A percentile compares a stretch with the other conserved stretches of the same genome.
Conservation (phyloP, 2,329 filamentous ascomycete species). For the Drechslerella dactyloides region DNA sequence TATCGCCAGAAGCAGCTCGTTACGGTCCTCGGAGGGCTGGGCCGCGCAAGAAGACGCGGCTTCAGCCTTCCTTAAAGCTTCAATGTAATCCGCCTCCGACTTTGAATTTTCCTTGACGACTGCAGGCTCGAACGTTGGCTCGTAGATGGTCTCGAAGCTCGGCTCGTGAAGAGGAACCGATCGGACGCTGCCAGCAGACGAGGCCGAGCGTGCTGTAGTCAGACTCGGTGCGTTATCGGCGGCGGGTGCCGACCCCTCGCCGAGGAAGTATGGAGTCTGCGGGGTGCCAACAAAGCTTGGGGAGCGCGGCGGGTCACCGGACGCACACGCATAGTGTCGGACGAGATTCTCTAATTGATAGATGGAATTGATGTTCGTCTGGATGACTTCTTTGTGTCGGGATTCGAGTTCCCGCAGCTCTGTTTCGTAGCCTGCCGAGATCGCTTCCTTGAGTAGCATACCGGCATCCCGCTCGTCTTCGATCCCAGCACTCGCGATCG, state of each 20-base stretch:
- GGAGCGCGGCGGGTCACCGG: conserved; percentile 39
- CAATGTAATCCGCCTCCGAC: conserved; percentile 42
- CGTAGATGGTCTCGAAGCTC: conserved; percentile 44
- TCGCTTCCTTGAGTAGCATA: conserved; percentile 38
- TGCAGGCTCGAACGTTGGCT: conserved; percentile 35
- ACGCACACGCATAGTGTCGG: conserved; percentile 29
- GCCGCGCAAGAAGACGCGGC: conserved; percentile 8
- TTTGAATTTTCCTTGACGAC: conserved; percentile 24
- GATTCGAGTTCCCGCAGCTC: conserved; percentile 46
- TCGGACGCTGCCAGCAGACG: conserved; percentile 41
- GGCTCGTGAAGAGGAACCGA: conserved; percentile 41
- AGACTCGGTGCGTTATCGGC: conserved; percentile 42
- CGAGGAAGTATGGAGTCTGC: conserved; percentile 42
- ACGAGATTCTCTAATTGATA: conserved; percentile 47
- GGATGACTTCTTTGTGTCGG: conserved; percentile 49
- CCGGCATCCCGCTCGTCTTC: conserved; percentile 37
- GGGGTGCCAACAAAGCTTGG: conserved; percentile 47
- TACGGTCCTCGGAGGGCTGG: conserved; percentile 38
- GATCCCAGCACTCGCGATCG: conserved; percentile 40
- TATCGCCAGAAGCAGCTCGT: conserved; percentile 32
- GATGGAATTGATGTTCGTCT: conserved; percentile 44
- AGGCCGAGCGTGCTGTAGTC: conserved; percentile 42
- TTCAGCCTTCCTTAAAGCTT: conserved; percentile 43
- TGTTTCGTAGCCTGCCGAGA: conserved; percentile 37
- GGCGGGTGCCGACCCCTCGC: conserved; percentile 34